Base-by-base conservation (phyloP, 1,284 basidiomycete species). In the Garcileccinum viscosum region DNA sequence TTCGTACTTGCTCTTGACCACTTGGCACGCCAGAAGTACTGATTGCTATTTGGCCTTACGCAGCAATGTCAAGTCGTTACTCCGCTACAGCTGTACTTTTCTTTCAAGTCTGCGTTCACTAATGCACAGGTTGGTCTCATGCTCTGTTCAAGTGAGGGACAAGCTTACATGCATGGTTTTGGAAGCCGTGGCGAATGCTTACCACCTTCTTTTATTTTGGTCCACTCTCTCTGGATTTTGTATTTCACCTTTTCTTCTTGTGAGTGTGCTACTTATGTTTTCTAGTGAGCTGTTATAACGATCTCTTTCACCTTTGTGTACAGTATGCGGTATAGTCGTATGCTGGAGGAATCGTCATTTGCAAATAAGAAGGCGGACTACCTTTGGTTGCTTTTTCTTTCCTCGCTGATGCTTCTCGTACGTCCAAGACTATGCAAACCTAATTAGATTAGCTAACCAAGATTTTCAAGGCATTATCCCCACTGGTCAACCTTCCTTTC, bases 171-270 rank as follows among this genome's bases (percentile, higher is more conserved):
- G 4, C 6, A 56, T 38, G 42, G 27, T 17, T 64, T 64, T 60
- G 42, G 40, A 74, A 98, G 94, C 85, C 92, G 71, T 99, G 96
- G 96, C 88, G 97, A 37, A 87, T 92, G 58, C 81, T 94, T 65
- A 98, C 96, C 33, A 96, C 93, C 11, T 99, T 99, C 86, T 91
- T 97, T 77, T 99, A 97, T 83, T 99, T 99, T 82, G 97, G 97
- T 14, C 89, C 92, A 0, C 88, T 99, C 73, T 95, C 93, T 3
- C 83, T 99, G n/a, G 97, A 99, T 79, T 95, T 98, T 72, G 87
- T 97, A 68, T 98, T 99, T 82, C 97, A 99, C 80, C 86, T 99
- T 68, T 98, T 98, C 87, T 99, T 99, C 87, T 97, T 98, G 95
- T 97, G 76, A 80, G 95, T 84, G 2, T 30, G 37, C 35, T 56